phyloP scores from a whole-genome alignment of 805 yeast genomes.

The Metschnikowia drakensbergensis region DNA sequence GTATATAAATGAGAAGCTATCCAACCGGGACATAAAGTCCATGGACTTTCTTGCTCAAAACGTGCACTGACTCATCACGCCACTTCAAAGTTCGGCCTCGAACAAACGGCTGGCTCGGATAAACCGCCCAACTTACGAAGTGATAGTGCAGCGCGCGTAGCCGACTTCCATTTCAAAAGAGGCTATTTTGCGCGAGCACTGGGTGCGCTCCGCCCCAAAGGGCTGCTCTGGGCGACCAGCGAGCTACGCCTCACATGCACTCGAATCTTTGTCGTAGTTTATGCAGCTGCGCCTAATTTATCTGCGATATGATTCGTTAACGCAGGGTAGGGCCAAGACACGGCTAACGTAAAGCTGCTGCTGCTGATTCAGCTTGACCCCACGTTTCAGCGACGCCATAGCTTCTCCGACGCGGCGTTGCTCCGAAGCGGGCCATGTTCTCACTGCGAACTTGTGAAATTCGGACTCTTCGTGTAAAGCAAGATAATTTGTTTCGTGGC shows the following conservation, averaged over 20 bases:
- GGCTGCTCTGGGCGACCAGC: neutral
- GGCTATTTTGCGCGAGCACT: neutral
- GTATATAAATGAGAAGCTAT: too few relatives aligned
- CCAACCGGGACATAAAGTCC: too few relatives aligned
- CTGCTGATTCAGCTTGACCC: neutral
- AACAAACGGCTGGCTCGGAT: neutral
- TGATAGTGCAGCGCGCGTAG: slow-evolving; percentile 1
- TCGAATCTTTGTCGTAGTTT: neutral
- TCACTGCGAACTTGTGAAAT: too few relatives aligned
- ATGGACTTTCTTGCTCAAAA: neutral
- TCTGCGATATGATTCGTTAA: neutral
- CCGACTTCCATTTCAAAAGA: too few relatives aligned
- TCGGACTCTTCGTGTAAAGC: too few relatives aligned
- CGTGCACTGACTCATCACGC: neutral
- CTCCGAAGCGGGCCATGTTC: too few relatives aligned
- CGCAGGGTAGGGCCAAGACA: neutral
- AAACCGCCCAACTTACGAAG: neutral
- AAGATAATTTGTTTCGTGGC: neutral
- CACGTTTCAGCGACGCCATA: neutral
- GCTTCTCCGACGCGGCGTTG: too few relatives aligned
- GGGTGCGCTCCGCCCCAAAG: neutral
- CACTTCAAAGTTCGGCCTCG: neutral
- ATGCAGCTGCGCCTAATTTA: neutral
- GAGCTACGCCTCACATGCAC: neutral
- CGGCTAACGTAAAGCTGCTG: neutral